Conservation (phyloP, 2,329 filamentous ascomycete species). For the Pyricularia pennisetigena region DNA sequence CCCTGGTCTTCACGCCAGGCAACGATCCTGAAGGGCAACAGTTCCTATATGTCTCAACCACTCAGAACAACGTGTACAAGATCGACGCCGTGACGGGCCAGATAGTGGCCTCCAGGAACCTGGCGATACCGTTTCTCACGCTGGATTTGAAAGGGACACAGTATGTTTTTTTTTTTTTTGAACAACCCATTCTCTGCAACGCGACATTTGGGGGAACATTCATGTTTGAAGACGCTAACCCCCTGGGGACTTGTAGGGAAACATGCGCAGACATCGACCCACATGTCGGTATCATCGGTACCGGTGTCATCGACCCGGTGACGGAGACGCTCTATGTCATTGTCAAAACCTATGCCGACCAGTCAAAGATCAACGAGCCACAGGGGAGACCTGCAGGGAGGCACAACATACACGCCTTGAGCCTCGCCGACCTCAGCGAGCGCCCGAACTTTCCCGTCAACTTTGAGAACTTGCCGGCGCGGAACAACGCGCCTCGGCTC, state of each 20-base stretch:
- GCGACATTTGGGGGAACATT: too few species aligned
- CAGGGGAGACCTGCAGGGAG: slow-evolving; percentile 30
- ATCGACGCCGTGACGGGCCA: slow-evolving; percentile 33
- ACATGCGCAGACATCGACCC: slow-evolving; percentile 36
- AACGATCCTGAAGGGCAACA: slow-evolving; percentile 23
- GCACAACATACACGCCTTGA: slow-evolving; percentile 34
- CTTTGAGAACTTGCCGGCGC: slow-evolving; percentile 30
- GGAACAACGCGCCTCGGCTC: slow-evolving; percentile 32
- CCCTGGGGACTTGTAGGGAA: not conserved
- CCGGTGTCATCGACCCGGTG: slow-evolving; percentile 38
- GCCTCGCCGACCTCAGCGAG: slow-evolving; percentile 31
- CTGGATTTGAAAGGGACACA: slow-evolving; percentile 27
- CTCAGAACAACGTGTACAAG: slow-evolving; percentile 41
- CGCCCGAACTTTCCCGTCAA: slow-evolving; percentile 28
- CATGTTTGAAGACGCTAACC: too few species aligned
- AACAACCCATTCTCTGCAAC: too few species aligned
- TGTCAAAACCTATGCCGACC: slow-evolving; percentile 35
- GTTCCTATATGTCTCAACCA: slow-evolving; percentile 38
- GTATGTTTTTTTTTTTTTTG: not conserved
- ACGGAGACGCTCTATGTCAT: slow-evolving; percentile 39
- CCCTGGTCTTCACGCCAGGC: slow-evolving; percentile 34
- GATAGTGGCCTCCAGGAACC: slow-evolving; percentile 27
- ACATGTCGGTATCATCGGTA: slow-evolving; percentile 34
- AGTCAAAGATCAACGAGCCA: slow-evolving; percentile 18
- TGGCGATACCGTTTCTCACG: slow-evolving; percentile 35